A percentile compares a stretch with the other conserved stretches of the same genome.
These are phyloP conservation scores for Candida maesae DNA, from an alignment of 805 yeast species.

Conservation along the genomic window DNA sequence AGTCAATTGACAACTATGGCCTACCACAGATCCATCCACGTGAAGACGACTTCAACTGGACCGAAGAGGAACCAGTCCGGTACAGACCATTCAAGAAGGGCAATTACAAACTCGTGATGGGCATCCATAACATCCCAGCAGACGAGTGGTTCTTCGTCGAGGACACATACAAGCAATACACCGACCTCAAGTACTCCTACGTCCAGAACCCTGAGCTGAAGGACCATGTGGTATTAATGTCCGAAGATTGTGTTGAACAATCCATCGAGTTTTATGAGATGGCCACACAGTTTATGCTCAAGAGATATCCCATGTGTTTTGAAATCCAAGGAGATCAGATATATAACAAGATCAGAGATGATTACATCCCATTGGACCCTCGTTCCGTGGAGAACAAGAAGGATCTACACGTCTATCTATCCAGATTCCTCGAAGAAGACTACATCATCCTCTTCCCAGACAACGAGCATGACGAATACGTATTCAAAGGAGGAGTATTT, in stretches of 20 bases:
- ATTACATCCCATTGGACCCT: conserved; percentile 25
- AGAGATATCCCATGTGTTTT: conserved; percentile 26
- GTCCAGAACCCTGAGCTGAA: conserved; percentile 31
- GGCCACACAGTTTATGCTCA: conserved; percentile 22
- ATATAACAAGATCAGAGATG: conserved; percentile 26
- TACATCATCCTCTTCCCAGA: conserved; percentile 46
- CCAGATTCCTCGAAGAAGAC: conserved; percentile 31
- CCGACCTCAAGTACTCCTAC: conserved; percentile 36
- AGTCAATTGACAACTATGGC: background rate
- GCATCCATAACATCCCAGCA: conserved; percentile 43
- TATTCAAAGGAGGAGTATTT: conserved; percentile 51
- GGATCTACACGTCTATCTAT: conserved; percentile 16
- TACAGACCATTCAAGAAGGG: conserved; percentile 62
- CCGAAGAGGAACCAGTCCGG: conserved; percentile 36
- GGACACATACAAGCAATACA: conserved; percentile 47
- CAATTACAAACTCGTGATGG: conserved; percentile 60
- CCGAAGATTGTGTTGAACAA: conserved; percentile 24
- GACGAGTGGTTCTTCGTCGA: conserved; percentile 62
- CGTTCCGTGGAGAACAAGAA: conserved; percentile 19
- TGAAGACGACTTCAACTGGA: conserved; percentile 40
- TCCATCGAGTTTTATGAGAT: conserved; percentile 25
- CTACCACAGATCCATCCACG: conserved; percentile 28
- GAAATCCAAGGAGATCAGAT: conserved; percentile 22
- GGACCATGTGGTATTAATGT: conserved; percentile 33
- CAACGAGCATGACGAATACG: conserved; percentile 49